Evolutionary conservation across 805 yeast genomes (phyloP).

Genomic region (Candida multigemmis): DNA sequence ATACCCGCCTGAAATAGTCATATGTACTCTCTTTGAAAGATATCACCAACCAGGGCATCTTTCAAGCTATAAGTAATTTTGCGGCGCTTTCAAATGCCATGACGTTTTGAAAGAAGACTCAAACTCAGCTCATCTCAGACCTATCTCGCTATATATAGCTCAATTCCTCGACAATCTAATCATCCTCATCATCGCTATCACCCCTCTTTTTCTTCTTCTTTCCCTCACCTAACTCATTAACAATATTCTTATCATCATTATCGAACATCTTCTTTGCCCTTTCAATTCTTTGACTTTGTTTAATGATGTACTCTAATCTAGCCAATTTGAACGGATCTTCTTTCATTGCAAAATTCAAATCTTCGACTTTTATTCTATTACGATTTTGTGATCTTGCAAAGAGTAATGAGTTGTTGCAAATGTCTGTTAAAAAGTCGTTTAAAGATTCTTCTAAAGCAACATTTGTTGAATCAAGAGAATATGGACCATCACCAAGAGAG

Average conservation of each 20-base stretch:
- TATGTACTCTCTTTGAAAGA: too few relatives aligned
- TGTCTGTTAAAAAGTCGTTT: conserved; percentile 25
- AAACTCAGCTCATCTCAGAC: too few relatives aligned
- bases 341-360: conserved; percentile 29
- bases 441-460: conserved; percentile 30
- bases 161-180: too few relatives aligned
- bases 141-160: too few relatives aligned
- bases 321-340: conserved; percentile 35
- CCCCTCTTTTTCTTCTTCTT: not conserved
- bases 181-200: too few relatives aligned
- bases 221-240: not conserved
- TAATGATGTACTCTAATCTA: conserved; percentile 29
- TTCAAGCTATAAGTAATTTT: too few relatives aligned
- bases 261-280: conserved; percentile 33
- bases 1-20: too few relatives aligned
- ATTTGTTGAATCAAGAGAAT: conserved; percentile 27
- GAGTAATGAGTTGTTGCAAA: conserved; percentile 20
- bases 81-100: too few relatives aligned
- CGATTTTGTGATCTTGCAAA: conserved; percentile 31
- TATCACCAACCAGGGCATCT: too few relatives aligned
- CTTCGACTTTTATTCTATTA: conserved; percentile 30
- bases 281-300: conserved; percentile 26
- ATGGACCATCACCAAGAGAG: conserved; percentile 34
- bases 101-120: too few relatives aligned
- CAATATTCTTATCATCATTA: conserved; percentile 13